These are phyloP conservation scores for Caryopteris hybrid DNA, from an alignment of 305 asterid genomes.

Conservation along the genomic window DNA sequence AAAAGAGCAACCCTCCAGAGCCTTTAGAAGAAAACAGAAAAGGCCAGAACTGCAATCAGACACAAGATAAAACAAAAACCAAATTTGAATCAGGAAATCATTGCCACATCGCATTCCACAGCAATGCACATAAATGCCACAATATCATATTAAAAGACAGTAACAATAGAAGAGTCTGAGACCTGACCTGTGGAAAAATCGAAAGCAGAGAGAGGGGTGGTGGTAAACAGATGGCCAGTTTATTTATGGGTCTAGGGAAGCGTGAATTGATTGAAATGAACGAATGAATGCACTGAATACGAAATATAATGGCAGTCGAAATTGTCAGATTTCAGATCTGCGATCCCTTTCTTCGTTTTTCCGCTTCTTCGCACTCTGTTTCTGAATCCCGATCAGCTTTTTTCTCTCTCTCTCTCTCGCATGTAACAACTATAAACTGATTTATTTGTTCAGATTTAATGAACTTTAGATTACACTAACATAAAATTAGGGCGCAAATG, in stretches of 20 bases:
- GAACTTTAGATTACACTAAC: neutral
- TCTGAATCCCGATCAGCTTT: slow-evolving; percentile 30
- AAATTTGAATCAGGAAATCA: slow-evolving; percentile 24
- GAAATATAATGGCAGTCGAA: slow-evolving; percentile 36
- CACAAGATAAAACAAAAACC: slow-evolving; percentile 13
- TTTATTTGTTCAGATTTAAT: slow-evolving; percentile 3
- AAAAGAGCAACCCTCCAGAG: slow-evolving; percentile 25
- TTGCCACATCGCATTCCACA: slow-evolving; percentile 19
- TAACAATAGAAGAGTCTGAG: slow-evolving; percentile 22
- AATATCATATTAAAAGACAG: neutral
- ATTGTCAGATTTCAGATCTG: slow-evolving; percentile 45
- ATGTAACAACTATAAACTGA: slow-evolving; percentile 21
- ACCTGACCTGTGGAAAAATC: slow-evolving; percentile 27
- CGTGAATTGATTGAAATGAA: slow-evolving; percentile 30
- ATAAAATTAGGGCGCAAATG: slow-evolving; percentile 5
- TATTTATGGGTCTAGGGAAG: slow-evolving; percentile 33
- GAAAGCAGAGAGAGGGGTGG: slow-evolving; percentile 17
- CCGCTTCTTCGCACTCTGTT: slow-evolving; percentile 29
- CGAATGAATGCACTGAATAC: slow-evolving; percentile 50
- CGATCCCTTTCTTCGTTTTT: slow-evolving; percentile 34
- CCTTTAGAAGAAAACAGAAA: slow-evolving; percentile 15
- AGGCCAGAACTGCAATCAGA: slow-evolving; percentile 32
- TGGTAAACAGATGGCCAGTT: slow-evolving; percentile 12
- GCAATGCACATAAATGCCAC: slow-evolving; percentile 18
- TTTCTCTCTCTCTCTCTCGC: neutral